A percentile compares a stretch with the other conserved stretches of the same genome.
Evolutionary conservation across 2,329 filamentous ascomycete genomes (phyloP).

Genomic region (Aspergillus sp.): DNA sequence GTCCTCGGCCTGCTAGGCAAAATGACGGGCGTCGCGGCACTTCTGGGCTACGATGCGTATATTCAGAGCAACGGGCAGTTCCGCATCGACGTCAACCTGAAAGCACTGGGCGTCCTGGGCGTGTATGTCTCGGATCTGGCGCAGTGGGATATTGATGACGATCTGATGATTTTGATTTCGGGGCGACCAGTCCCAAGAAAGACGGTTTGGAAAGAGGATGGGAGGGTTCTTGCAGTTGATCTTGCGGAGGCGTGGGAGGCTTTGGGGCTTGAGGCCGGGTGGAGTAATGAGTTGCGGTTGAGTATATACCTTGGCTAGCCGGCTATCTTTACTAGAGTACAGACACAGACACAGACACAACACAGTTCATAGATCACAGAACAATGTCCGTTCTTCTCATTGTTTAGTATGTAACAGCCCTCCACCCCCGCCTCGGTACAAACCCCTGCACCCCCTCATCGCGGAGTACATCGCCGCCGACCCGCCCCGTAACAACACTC

Average conservation of each 20-base stretch:
- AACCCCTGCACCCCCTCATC: constrained; percentile 66
- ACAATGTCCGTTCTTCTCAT: not conserved
- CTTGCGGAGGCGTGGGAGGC: constrained; percentile 76
- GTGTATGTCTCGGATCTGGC: constrained; percentile 76
- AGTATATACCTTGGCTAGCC: constrained; percentile 55
- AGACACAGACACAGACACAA: not conserved
- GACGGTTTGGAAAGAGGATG: constrained; percentile 63
- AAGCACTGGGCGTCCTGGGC: constrained; percentile 74
- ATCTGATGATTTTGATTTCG: constrained; percentile 76
- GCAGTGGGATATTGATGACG: constrained; percentile 61
- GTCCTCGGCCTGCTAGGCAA: constrained; percentile 81
- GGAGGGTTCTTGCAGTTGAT: constrained; percentile 75
- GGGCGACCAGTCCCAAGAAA: constrained; percentile 70
- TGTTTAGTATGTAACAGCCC: constrained; percentile 33
- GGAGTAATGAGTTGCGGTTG: constrained; percentile 79
- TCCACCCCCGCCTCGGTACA: constrained; percentile 65
- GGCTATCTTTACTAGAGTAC: not conserved
- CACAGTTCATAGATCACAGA: not conserved
- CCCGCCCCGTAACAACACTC: constrained; percentile 69
- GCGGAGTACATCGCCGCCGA: constrained; percentile 61
- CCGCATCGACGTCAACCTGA: constrained; percentile 70
- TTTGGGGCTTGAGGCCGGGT: constrained; percentile 70
- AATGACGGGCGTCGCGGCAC: constrained; percentile 85
- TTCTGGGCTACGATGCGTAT: constrained; percentile 66
- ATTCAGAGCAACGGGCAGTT: constrained; percentile 65